Evolutionary conservation across 2,329 filamentous ascomycete genomes (phyloP).

Genomic region (Fusarium abutilonis): DNA sequence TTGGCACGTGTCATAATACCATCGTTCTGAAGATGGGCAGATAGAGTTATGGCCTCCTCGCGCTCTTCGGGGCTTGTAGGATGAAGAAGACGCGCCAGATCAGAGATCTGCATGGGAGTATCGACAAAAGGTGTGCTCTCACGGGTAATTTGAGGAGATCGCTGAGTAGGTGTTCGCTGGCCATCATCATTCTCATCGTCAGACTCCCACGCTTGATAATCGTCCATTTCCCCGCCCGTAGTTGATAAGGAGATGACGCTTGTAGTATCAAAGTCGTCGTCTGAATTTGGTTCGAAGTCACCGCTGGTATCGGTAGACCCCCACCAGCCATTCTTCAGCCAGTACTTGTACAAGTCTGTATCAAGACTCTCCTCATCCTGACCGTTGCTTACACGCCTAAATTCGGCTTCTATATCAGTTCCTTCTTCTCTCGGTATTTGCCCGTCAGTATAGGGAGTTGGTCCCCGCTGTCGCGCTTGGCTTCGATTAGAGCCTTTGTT

Average conservation of each 20-base stretch:
- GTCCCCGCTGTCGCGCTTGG: conserved; percentile 21
- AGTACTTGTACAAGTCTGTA: conserved; percentile 82
- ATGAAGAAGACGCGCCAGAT: conserved; percentile 83
- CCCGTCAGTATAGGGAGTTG: conserved; percentile 52
- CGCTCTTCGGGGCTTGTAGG: conserved; percentile 80
- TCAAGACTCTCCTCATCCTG: conserved; percentile 74
- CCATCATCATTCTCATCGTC: conserved; percentile 57
- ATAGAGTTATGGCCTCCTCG: conserved; percentile 81
- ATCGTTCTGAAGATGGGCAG: conserved; percentile 78
- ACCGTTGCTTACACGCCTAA: conserved; percentile 65
- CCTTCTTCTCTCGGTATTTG: conserved; percentile 68
- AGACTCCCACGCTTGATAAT: conserved; percentile 61
- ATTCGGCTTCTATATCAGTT: conserved; percentile 83
- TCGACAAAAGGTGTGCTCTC: conserved; percentile 70
- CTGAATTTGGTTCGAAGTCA: conserved; percentile 71
- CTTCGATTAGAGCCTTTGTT: conserved; percentile 26
- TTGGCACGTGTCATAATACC: conserved; percentile 83
- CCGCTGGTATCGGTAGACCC: conserved; percentile 83
- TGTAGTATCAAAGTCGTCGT: conserved; percentile 76
- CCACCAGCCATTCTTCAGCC: conserved; percentile 85
- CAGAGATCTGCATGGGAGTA: conserved; percentile 69
- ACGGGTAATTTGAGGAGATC: conserved; percentile 57
- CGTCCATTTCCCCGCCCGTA: conserved; percentile 55
- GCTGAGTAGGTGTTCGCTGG: conserved; percentile 78
- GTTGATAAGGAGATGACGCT: conserved; percentile 75